Conservation (phyloP, 2,329 filamentous ascomycete genomes). For the Dactylella cylindrospora region DNA sequence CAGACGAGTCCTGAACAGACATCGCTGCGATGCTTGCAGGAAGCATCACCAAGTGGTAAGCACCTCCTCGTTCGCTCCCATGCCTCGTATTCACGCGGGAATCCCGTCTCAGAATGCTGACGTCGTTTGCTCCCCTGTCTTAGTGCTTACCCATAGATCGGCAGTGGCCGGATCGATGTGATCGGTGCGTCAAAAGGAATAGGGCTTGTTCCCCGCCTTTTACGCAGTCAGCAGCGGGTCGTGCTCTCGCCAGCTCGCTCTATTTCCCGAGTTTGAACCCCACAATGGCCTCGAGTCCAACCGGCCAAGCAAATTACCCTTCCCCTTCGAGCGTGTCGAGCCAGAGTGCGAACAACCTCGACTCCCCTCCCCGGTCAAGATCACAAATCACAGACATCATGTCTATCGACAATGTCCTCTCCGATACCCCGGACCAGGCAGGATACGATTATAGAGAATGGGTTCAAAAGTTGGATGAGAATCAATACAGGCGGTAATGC, state of each 20-base stretch:
- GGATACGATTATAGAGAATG: constrained; percentile 41
- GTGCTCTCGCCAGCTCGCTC: constrained; percentile 38
- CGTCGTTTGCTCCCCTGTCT: constrained; percentile 10
- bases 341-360: constrained; percentile 31
- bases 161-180: constrained; percentile 44
- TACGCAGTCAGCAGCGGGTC: constrained; percentile 35
- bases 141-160: constrained; percentile 44
- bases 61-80: not conserved
- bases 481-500: constrained; percentile 39
- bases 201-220: constrained; percentile 39
- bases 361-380: constrained; percentile 30
- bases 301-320: constrained; percentile 40
- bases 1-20: constrained; percentile 36
- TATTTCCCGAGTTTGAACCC: constrained; percentile 40
- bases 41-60: constrained; percentile 44
- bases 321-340: constrained; percentile 39
- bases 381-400: constrained; percentile 43
- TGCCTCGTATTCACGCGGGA: not conserved
- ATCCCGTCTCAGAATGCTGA: constrained; percentile 23
- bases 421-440: constrained; percentile 30
- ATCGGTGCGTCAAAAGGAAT: constrained; percentile 41
- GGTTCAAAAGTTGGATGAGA: constrained; percentile 39
- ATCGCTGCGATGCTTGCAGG: constrained; percentile 39
- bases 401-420: constrained; percentile 43
- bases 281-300: constrained; percentile 21